Evolutionary conservation across 2,329 filamentous ascomycete genomes (phyloP).

Genomic region (Cadophora malorum): DNA sequence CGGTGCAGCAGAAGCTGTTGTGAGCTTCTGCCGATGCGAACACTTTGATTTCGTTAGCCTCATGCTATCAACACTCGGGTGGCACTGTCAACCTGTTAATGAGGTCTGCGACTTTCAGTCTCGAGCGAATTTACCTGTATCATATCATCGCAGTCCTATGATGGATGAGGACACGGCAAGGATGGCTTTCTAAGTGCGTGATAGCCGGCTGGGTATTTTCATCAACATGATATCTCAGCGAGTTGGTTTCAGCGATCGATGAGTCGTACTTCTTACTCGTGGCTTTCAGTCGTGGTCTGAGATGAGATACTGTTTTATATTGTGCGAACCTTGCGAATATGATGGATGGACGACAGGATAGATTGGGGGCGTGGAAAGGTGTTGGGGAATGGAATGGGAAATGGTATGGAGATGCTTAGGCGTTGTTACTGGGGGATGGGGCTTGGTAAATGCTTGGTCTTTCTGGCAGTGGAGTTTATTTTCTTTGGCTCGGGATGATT

Average conservation of each 20-base stretch:
- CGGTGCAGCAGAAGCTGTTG: conserved; percentile 22
- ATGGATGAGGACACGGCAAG: not conserved
- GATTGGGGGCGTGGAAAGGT: not conserved
- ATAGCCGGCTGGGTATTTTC: too few relatives aligned
- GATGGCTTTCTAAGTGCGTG: not conserved
- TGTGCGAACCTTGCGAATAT: too few relatives aligned
- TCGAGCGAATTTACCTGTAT: not conserved
- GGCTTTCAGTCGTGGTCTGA: not conserved
- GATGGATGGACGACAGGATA: not conserved
- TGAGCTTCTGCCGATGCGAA: not conserved
- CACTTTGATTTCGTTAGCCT: not conserved
- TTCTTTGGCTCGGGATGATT: not conserved
- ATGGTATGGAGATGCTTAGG: not conserved
- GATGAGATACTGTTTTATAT: not conserved
- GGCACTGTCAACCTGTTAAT: not conserved
- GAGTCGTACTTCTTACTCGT: not conserved
- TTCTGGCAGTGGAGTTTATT: not conserved
- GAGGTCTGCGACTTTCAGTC: not conserved
- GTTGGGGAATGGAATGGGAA: not conserved
- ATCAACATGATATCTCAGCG: too few relatives aligned
- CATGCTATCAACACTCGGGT: not conserved
- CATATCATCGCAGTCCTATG: not conserved
- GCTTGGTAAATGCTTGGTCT: not conserved
- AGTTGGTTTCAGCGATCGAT: too few relatives aligned
- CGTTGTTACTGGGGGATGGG: not conserved